Evolutionary conservation across 176 grass and related monocot species (phyloP).

Genomic region (Dendrocalamus sinicus): DNA sequence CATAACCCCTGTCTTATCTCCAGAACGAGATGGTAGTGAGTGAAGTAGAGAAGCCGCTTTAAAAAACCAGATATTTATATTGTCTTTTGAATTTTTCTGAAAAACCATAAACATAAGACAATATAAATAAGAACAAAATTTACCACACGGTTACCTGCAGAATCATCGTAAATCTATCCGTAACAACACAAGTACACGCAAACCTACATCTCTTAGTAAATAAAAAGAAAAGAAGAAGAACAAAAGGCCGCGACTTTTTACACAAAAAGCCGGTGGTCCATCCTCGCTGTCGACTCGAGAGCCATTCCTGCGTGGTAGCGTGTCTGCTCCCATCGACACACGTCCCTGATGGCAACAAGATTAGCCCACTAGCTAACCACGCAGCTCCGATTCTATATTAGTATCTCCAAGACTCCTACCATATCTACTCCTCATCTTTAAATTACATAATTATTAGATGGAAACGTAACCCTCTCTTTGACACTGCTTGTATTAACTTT

Average conservation of each 20-base stretch:
- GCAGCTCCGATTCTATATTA: conserved; percentile 19
- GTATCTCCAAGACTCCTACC: neutral
- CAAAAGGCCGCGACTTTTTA: neutral
- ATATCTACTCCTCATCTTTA: conserved; percentile 37
- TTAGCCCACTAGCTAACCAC: conserved; percentile 9
- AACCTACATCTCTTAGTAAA: neutral
- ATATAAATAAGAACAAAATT: too few species aligned
- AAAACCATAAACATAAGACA: too few species aligned
- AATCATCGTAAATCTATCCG: neutral
- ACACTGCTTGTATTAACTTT: too few species aligned
- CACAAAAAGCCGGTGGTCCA: neutral
- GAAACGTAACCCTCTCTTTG: neutral
- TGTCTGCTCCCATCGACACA: conserved; percentile 28
- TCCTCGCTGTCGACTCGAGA: conserved; percentile 13
- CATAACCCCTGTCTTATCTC: accelerated
- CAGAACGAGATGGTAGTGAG: too few species aligned
- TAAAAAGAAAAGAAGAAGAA: neutral
- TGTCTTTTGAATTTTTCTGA: too few species aligned
- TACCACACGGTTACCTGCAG: neutral
- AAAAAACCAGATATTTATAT: too few species aligned
- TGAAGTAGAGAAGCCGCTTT: too few species aligned
- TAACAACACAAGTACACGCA: neutral
- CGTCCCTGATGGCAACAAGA: conserved; percentile 11
- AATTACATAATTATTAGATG: neutral
- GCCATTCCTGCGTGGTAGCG: neutral